Conservation (phyloP, 108 stramenopile species). For the Cyclotella cryptica region DNA sequence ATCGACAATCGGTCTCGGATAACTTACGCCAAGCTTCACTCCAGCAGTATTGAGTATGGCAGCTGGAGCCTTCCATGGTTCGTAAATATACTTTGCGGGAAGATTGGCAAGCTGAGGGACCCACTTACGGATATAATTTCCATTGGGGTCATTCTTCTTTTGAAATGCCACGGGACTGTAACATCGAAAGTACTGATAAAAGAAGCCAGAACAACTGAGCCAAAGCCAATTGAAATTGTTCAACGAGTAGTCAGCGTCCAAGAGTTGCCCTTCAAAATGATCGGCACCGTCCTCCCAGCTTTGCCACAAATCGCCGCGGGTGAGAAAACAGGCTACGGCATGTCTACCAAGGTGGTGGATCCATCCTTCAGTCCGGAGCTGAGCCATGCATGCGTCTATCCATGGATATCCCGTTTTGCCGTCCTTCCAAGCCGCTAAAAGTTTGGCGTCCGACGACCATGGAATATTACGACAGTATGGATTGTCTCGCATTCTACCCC, state of each 20-base stretch:
- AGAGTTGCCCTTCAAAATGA: conserved; percentile 81
- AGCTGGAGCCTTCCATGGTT: conserved; percentile 95
- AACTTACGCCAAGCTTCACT: conserved; percentile 84
- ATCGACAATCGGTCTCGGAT: conserved; percentile 93
- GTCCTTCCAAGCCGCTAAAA: conserved; percentile 88
- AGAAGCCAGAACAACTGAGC: conserved; percentile 89
- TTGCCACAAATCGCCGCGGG: conserved; percentile 96
- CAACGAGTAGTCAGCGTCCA: conserved; percentile 95
- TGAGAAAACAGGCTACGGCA: conserved; percentile 97
- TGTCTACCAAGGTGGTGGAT: conserved; percentile 97
- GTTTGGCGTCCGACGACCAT: conserved; percentile 82
- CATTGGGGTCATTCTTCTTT: conserved; percentile 93
- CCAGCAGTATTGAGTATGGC: conserved; percentile 70
- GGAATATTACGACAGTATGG: conserved; percentile 77
- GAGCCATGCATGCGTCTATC: conserved; percentile 97
- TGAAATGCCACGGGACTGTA: conserved; percentile 92
- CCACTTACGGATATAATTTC: conserved; percentile 92
- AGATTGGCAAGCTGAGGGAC: conserved; percentile 80
- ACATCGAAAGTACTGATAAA: conserved; percentile 96
- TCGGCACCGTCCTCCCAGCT: conserved; percentile 94
- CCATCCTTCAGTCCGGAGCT: conserved; percentile 92
- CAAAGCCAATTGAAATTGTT: conserved; percentile 98
- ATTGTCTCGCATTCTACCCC: conserved; percentile 86
- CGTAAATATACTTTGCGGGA: conserved; percentile 95
- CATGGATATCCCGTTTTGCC: conserved; percentile 96